Percentiles rank a stretch among this genome's conserved stretches.
These are phyloP conservation scores for Aspergillus fructus DNA, from an alignment of 2,329 filamentous ascomycete species.

Conservation along the genomic window DNA sequence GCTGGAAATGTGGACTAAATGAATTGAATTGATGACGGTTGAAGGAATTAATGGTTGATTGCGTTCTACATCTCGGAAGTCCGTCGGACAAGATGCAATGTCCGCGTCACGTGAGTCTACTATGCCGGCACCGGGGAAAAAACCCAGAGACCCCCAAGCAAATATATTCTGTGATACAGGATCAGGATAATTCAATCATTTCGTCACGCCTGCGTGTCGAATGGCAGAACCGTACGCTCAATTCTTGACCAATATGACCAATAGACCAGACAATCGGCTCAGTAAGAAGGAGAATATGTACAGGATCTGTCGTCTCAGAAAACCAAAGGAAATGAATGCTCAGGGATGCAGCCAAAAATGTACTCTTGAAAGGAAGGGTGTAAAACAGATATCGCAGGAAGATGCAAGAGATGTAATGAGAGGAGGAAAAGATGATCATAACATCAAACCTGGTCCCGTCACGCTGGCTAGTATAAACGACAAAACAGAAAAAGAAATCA, in stretches of 20 bases:
- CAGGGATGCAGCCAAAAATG: slow-evolving; percentile 7
- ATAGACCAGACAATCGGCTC: slow-evolving; percentile 17
- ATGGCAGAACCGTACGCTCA: slow-evolving; percentile 15
- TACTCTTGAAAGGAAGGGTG: slow-evolving; percentile 12
- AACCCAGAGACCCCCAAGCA: no score
- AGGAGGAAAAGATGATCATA: slow-evolving; percentile 8
- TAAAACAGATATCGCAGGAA: background rate
- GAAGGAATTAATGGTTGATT: background rate
- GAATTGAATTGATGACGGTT: background rate
- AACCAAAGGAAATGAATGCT: slow-evolving; percentile 4
- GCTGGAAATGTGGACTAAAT: background rate
- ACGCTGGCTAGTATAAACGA: slow-evolving; percentile 6
- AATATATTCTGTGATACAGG: background rate
- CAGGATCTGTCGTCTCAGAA: slow-evolving; percentile 16
- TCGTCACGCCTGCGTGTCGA: slow-evolving; percentile 27
- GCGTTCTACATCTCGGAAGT: background rate
- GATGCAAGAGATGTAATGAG: slow-evolving; percentile 4
- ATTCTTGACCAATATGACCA: slow-evolving; percentile 14
- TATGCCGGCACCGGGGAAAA: background rate
- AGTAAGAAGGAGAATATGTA: slow-evolving; percentile 27
- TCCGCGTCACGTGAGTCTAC: background rate
- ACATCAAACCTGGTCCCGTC: slow-evolving; percentile 8
- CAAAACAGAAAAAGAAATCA: slow-evolving; percentile 8
- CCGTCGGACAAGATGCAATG: background rate
- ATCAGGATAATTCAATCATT: slow-evolving; percentile 9